Evolutionary conservation across 2,329 filamentous ascomycete genomes (phyloP), one percentile per base, ranked within the genome.

Genomic region (Talaromyces sp.): DNA sequence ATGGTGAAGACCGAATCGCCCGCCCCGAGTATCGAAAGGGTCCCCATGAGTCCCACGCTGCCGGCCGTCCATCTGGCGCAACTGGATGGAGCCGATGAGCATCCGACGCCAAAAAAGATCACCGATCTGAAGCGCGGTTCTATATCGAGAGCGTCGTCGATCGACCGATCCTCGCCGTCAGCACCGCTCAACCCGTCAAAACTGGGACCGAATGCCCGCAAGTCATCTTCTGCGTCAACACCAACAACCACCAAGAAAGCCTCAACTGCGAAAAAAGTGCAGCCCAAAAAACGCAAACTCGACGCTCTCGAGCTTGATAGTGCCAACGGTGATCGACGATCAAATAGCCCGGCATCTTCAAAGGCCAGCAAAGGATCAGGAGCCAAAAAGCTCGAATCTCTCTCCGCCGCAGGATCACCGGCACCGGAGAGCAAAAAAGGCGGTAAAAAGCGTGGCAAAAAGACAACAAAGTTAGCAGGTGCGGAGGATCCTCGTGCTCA

Each of bases 261-360:
- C 10, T 62, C 60, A n/a, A 72, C 70, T 3, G 73, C 73, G 22
- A 62, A 63, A 25, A 73, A 70, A 59, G 77, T 78, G 39, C 67
- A 75, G 7, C 66, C 73, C 0, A 80, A 79, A 64, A 80, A 78
- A 62, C 76, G 77, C 27, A 80, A 79, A 64, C 60, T 74, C 15
- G 72, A 74, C 55, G 68, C 72, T 15, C 60, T 68, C 22, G 78
- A 78, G 25, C 63, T 66, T 30, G 74, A 76, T 15, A 76, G 73
- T 60, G 65, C 72, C n/a, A 71, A 76, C 58, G 70, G 70, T 32
- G 61, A 63, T 1, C 67, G 70, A 33, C 73, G 74, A 28, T 77
- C 74, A n/a, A 74, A 76, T 55, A 79, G 77, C 4, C 77, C 77
- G 10, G 67, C 70, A 25, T 73, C 73, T 17, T 69, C 71, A 27